These are phyloP conservation scores for Mycena amicta DNA, from an alignment of 768 basidiomycete species.

Conservation along the genomic window DNA sequence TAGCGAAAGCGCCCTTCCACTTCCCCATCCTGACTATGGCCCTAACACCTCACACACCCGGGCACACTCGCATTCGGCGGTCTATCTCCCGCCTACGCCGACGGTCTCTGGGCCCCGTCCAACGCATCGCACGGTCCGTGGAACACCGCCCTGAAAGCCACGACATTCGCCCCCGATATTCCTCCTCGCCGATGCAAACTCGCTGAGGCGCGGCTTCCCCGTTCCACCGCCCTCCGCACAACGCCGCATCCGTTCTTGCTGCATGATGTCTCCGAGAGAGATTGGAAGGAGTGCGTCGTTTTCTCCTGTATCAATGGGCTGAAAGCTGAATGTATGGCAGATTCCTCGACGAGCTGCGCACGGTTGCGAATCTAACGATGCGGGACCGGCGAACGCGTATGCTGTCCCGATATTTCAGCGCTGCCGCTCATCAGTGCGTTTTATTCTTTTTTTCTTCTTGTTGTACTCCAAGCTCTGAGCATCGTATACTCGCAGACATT, in stretches of 20 bases:
- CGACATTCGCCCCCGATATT: slow-evolving; percentile 35
- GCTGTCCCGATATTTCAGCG: slow-evolving; percentile 30
- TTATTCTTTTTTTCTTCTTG: slow-evolving; percentile 7
- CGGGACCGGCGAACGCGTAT: slow-evolving; percentile 33
- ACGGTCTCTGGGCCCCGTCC: not conserved
- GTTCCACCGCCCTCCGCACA: slow-evolving; percentile 39
- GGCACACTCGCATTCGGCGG: not conserved
- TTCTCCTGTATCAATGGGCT: not conserved
- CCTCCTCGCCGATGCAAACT: slow-evolving; percentile 32
- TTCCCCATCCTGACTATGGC: too few species aligned
- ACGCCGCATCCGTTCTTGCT: slow-evolving; percentile 52
- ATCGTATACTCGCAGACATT: slow-evolving; percentile 21
- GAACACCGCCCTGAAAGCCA: not conserved
- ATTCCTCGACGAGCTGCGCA: slow-evolving; percentile 42
- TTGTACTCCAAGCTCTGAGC: slow-evolving; percentile 10
- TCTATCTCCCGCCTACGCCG: not conserved
- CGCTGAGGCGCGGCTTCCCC: slow-evolving; percentile 48
- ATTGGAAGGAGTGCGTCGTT: slow-evolving; percentile 47
- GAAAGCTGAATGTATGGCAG: slow-evolving; percentile 26
- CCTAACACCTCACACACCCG: not conserved
- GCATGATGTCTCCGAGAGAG: slow-evolving; percentile 51
- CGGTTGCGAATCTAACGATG: slow-evolving; percentile 34
- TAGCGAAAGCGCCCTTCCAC: too few species aligned
- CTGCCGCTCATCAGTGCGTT: slow-evolving; percentile 37
- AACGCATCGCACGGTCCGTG: slow-evolving; percentile 7